Evolutionary conservation across 1,284 basidiomycete genomes (phyloP).

Genomic region (Lentinula novae-zelandiae): DNA sequence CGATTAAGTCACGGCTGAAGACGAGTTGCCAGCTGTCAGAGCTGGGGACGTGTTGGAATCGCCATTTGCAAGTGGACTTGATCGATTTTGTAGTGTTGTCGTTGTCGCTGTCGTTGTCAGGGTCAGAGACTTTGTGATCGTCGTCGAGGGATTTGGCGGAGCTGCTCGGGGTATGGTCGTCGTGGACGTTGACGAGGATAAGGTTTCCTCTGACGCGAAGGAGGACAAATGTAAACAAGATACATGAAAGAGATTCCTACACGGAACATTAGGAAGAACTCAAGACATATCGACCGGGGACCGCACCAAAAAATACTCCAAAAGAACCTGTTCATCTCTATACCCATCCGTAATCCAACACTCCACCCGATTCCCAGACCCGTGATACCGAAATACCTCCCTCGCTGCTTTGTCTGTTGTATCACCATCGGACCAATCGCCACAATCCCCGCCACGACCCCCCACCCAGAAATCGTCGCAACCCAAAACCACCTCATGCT

Average conservation of each 20-base stretch:
- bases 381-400: conserved; percentile 40
- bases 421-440: conserved; percentile 33
- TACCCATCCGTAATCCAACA: conserved; percentile 47
- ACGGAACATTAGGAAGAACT: not conserved
- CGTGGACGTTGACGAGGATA: conserved; percentile 9
- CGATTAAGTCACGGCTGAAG: conserved; percentile 24
- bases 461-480: conserved; percentile 33
- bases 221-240: conserved; percentile 28
- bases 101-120: too few relatives aligned
- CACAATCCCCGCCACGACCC: conserved; percentile 28
- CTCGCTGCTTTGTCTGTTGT: too few relatives aligned
- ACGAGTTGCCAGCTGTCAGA: conserved; percentile 25
- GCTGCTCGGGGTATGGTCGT: too few relatives aligned
- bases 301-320: conserved; percentile 47
- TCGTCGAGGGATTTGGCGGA: too few relatives aligned
- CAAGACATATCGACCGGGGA: too few relatives aligned
- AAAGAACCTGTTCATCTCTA: conserved; percentile 32
- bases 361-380: conserved; percentile 29
- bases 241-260: conserved; percentile 28
- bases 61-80: conserved; percentile 18
- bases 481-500: conserved; percentile 22
- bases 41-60: conserved; percentile 21
- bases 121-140: too few relatives aligned
- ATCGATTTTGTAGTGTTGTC: too few relatives aligned
- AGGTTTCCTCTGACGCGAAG: conserved; percentile 34